phyloP scores from a whole-genome alignment of 2,329 filamentous ascomycete species.

The Fusarium agapanthi region DNA sequence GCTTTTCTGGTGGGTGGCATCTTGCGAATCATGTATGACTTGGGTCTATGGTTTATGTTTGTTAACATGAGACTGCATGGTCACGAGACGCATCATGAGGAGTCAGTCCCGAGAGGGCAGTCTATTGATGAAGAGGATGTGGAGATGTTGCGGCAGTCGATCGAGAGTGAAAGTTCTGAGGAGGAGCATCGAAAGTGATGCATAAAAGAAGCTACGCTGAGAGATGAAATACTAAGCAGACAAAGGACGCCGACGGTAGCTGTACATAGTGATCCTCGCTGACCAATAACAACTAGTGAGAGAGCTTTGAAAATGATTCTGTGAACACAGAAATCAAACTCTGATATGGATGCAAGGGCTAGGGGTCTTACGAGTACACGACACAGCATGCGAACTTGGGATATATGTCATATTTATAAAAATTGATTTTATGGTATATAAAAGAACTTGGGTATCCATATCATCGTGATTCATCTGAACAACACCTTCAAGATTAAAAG shows the following conservation, averaged over 20 bases:
- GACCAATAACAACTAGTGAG: no score
- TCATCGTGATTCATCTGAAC: slow-evolving; percentile 11
- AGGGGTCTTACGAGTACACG: neutral
- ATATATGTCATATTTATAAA: neutral
- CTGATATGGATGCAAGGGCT: no score
- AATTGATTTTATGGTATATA: neutral
- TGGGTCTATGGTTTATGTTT: slow-evolving; percentile 67
- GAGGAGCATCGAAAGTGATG: slow-evolving; percentile 1
- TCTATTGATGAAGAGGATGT: slow-evolving; percentile 26
- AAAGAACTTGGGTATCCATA: slow-evolving; percentile 16
- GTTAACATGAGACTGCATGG: slow-evolving; percentile 64
- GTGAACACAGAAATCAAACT: no score
- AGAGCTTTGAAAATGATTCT: no score
- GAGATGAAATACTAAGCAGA: no score
- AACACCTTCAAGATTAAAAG: slow-evolving; percentile 2
- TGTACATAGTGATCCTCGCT: fast-evolving
- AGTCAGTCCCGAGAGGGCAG: neutral
- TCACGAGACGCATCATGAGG: slow-evolving; percentile 46
- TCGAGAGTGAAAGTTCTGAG: neutral
- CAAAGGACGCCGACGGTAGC: neutral
- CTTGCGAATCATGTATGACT: slow-evolving; percentile 63
- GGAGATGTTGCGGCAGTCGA: slow-evolving; percentile 6
- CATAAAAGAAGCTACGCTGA: fast-evolving
- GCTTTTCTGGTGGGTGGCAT: slow-evolving; percentile 66
- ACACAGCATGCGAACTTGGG: neutral